phyloP scores from a whole-genome alignment of 2,329 filamentous ascomycete species.

The Mariannaea elegans region DNA sequence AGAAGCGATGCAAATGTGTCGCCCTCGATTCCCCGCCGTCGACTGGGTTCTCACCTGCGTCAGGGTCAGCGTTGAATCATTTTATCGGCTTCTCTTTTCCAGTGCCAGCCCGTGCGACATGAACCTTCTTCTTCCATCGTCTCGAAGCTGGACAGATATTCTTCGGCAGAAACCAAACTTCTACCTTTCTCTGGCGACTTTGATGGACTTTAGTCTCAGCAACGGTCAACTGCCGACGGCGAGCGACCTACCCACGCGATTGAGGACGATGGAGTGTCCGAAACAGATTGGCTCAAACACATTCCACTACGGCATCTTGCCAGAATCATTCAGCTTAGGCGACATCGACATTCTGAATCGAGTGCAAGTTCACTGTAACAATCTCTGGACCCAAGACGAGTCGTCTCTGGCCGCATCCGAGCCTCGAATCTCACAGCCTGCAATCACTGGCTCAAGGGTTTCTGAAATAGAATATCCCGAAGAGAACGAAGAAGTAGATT shows the following conservation, averaged over 20 bases:
- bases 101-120: background rate
- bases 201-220: constrained; percentile 11
- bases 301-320: constrained; percentile 3
- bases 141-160: constrained; percentile 13
- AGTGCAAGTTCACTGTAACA: background rate
- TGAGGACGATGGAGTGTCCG: constrained; percentile 11
- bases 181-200: constrained; percentile 5
- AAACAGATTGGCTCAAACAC: background rate
- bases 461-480: background rate
- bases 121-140: background rate
- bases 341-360: constrained; percentile 5
- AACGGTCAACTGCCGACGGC: background rate
- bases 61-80: constrained; percentile 8
- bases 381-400: background rate
- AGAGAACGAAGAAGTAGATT: background rate
- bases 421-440: background rate
- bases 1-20: constrained; percentile 9
- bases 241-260: background rate
- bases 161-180: constrained; percentile 9
- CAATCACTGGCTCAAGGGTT: background rate
- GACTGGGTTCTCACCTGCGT: constrained; percentile 16
- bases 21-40: constrained; percentile 5
- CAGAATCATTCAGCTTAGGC: constrained; percentile 7
- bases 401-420: background rate
- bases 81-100: constrained; percentile 5